These are phyloP conservation scores for Boeremia lycopersici DNA, from an alignment of 2,329 filamentous ascomycete species.

Conservation along the genomic window DNA sequence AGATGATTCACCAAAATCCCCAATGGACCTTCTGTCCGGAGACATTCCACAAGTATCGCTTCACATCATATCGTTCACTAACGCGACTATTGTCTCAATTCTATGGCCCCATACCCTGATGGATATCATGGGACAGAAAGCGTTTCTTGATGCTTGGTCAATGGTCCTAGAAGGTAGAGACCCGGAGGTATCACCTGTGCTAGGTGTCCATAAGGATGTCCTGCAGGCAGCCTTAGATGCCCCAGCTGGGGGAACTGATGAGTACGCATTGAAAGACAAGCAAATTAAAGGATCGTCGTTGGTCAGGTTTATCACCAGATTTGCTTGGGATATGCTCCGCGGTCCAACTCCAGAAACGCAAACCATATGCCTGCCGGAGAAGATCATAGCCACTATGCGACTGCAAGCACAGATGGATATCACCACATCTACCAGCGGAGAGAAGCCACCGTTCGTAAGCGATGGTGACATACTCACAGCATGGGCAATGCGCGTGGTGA, in stretches of 20 bases:
- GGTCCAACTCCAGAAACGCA: not conserved
- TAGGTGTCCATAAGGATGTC: constrained; percentile 15
- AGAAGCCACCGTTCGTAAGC: not conserved
- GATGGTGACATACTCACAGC: not conserved
- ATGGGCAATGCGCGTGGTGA: not conserved
- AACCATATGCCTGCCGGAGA: not conserved
- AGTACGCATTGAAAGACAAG: not conserved
- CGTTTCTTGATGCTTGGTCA: constrained; percentile 56
- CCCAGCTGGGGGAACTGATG: too few relatives aligned
- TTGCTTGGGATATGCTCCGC: not conserved
- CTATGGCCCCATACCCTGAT: constrained; percentile 56
- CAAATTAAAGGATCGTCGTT: not conserved
- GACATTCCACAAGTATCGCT: constrained; percentile 57
- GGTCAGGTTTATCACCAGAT: not conserved
- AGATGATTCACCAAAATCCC: not conserved
- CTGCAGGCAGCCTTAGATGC: not conserved
- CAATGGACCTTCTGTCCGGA: not conserved
- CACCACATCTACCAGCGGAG: not conserved
- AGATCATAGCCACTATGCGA: constrained; percentile 14
- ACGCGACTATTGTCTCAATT: constrained; percentile 58
- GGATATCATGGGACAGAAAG: constrained; percentile 54
- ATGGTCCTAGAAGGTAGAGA: constrained; percentile 53
- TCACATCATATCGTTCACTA: constrained; percentile 56
- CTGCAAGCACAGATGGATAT: constrained; percentile 26
- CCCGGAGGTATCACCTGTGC: constrained; percentile 44